These are phyloP conservation scores for Plasmodium cynomolgi DNA, from an alignment of 169 alveolate genomes.

Conservation along the genomic window DNA sequence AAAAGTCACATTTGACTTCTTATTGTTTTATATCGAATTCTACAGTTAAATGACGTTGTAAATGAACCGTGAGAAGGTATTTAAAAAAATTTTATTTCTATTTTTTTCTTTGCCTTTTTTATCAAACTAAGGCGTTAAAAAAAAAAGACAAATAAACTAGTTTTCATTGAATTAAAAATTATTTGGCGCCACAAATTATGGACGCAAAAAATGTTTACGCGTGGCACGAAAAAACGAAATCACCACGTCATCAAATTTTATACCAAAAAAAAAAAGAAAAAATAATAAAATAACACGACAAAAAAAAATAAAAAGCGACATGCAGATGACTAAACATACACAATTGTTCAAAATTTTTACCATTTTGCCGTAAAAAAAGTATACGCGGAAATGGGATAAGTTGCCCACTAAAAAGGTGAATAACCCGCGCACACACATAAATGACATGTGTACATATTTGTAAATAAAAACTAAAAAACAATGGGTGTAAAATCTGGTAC, in stretches of 20 bases:
- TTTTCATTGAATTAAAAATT: slow-evolving; percentile 29
- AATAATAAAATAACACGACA: not conserved
- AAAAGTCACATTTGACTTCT: slow-evolving; percentile 2
- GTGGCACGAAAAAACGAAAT: slow-evolving; percentile 11
- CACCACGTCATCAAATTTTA: not conserved
- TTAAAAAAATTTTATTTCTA: slow-evolving; percentile 11
- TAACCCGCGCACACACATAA: not conserved
- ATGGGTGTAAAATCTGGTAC: slow-evolving; percentile 3
- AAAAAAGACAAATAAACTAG: not conserved
- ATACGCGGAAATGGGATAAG: not conserved
- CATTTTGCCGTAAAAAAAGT: not conserved
- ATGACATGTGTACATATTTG: not conserved
- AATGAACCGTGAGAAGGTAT: not conserved
- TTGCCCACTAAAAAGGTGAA: not conserved
- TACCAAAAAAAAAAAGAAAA: not conserved
- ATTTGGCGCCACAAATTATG: not conserved
- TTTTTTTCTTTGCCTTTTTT: slow-evolving; percentile 4
- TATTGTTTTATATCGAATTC: not conserved
- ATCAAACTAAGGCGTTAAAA: slow-evolving; percentile 13
- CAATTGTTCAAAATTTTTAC: slow-evolving; percentile 21
- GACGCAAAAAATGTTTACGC: not conserved
- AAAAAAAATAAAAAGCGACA: not conserved
- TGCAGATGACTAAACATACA: not conserved
- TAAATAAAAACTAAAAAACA: slow-evolving; percentile 29
- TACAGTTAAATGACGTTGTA: slow-evolving; percentile 17